Evolutionary conservation across 2,329 filamentous ascomycete genomes (phyloP).

Genomic region (Fusarium torulosum): DNA sequence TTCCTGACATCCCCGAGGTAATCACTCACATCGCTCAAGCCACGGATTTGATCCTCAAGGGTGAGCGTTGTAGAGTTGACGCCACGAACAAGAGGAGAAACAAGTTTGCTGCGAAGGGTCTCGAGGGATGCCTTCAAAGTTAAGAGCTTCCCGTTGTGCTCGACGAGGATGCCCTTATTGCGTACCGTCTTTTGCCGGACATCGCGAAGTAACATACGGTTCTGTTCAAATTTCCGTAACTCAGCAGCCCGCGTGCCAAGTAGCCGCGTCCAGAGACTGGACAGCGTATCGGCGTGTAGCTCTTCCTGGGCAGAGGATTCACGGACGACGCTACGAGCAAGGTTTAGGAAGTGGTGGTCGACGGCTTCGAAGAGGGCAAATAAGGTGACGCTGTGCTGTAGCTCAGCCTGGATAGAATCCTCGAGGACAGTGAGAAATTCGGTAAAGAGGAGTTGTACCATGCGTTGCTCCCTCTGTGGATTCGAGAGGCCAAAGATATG

Average conservation of each 20-base stretch:
- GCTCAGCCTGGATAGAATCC: conserved; percentile 86
- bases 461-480: conserved; percentile 82
- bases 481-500: conserved; percentile 83
- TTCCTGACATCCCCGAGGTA: conserved; percentile 82
- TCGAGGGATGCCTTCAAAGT: conserved; percentile 90
- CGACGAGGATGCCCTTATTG: conserved; percentile 88
- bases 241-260: conserved; percentile 80
- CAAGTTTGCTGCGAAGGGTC: conserved; percentile 83
- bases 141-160: conserved; percentile 86
- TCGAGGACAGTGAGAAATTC: conserved; percentile 90
- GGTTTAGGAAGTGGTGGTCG: conserved; percentile 89
- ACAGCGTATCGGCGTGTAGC: conserved; percentile 83
- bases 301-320: conserved; percentile 86
- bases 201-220: conserved; percentile 81
- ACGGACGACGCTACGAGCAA: conserved; percentile 85
- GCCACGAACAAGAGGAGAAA: conserved; percentile 83
- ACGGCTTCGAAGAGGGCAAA: conserved; percentile 93
- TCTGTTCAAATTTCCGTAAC: conserved; percentile 92
- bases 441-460: conserved; percentile 84
- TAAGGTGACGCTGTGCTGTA: conserved; percentile 82
- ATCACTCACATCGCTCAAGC: conserved; percentile 82
- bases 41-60: conserved; percentile 86
- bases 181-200: conserved; percentile 85
- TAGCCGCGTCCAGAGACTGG: conserved; percentile 86
- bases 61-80: conserved; percentile 76